A percentile compares a stretch with the other conserved stretches of the same genome.
phyloP scores from a whole-genome alignment of 805 yeast genomes.

The Saccharomycopsis lassenensis region DNA sequence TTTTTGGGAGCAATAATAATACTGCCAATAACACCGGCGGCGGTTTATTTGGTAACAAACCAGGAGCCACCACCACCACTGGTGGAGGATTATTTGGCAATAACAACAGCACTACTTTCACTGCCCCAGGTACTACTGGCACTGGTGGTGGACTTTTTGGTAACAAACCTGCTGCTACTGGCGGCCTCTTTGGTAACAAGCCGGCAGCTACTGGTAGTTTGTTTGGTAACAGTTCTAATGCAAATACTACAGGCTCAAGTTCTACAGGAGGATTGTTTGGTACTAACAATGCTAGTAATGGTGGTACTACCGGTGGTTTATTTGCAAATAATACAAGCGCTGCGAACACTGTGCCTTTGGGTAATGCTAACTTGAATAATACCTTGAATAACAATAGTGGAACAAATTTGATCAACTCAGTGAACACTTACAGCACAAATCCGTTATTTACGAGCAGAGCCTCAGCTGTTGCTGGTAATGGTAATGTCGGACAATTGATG shows the following conservation, averaged over 20 bases:
- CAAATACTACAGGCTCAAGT: conserved; percentile 19
- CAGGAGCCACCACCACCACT: conserved; percentile 12
- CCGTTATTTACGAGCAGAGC: too few species aligned
- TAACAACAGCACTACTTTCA: conserved; percentile 13
- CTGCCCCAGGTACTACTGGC: conserved; percentile 16
- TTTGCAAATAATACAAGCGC: conserved; percentile 31
- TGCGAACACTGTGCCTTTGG: too few species aligned
- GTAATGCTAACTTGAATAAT: too few species aligned
- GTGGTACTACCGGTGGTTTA: conserved; percentile 19
- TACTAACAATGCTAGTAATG: conserved; percentile 21
- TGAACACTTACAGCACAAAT: conserved; percentile 20
- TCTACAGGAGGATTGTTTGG: conserved; percentile 32
- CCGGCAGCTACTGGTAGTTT: conserved; percentile 21
- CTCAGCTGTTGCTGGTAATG: too few species aligned
- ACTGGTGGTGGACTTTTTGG: conserved; percentile 26
- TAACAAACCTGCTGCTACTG: conserved; percentile 16
- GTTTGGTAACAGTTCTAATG: conserved; percentile 21
- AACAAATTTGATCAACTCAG: too few species aligned
- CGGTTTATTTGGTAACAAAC: conserved; percentile 25
- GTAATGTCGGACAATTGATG: too few species aligned
- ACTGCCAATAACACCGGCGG: conserved; percentile 26
- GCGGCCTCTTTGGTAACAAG: conserved; percentile 22
- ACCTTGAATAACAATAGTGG: too few species aligned
- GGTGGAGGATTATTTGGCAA: conserved; percentile 24
- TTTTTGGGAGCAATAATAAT: conserved; percentile 21